These are phyloP conservation scores for Panicum hallii DNA, from an alignment of 202 grass and related monocot species.

Conservation along the genomic window DNA sequence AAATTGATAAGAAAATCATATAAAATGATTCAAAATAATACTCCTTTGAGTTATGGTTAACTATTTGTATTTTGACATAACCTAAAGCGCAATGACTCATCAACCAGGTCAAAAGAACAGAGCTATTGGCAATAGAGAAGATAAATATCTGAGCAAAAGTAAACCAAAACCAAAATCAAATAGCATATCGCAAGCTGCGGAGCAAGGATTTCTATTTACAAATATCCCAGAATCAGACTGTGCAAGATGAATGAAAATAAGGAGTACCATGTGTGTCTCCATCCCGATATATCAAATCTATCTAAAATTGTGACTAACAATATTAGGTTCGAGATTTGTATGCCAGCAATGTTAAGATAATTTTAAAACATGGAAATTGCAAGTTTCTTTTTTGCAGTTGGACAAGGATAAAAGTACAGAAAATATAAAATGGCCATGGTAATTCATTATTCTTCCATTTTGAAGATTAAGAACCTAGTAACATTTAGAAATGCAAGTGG, in stretches of 20 bases:
- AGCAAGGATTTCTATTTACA: neutral
- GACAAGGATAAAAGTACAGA: neutral
- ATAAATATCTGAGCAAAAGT: neutral
- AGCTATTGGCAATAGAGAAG: neutral
- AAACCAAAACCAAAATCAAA: constrained; percentile 21
- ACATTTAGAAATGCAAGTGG: neutral
- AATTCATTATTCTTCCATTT: constrained; percentile 20
- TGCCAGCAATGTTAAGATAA: neutral
- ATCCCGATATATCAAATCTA: neutral
- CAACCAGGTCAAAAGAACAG: constrained; percentile 20
- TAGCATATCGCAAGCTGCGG: constrained; percentile 4
- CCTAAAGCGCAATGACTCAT: constrained; percentile 11
- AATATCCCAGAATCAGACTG: neutral
- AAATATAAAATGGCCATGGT: neutral
- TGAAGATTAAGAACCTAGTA: constrained; percentile 17
- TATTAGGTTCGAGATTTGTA: constrained; percentile 19
- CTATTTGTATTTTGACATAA: neutral
- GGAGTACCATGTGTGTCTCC: constrained; percentile 11
- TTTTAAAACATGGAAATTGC: constrained; percentile 1
- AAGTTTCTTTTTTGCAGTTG: neutral
- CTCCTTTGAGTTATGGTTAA: neutral
- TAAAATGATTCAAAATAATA: neutral
- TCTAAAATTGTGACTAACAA: neutral
- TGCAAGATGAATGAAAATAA: neutral
- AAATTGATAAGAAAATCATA: neutral